Evolutionary conservation across 495 filamentous ascomycete species (phyloP).

Genomic region (Diplogelasinospora grovesii): DNA sequence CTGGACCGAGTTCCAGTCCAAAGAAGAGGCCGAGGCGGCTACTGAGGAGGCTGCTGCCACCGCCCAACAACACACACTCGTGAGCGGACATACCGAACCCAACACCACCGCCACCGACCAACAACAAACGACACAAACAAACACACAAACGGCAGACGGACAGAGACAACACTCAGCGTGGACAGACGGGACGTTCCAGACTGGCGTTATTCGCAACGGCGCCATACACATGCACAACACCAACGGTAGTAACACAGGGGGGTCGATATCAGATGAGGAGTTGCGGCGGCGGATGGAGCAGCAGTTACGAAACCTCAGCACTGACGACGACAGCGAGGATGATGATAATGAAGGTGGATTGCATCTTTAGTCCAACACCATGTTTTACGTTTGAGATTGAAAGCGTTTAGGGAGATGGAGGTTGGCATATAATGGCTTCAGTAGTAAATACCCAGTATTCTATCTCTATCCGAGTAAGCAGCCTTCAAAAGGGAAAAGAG

Average conservation of each 20-base stretch:
- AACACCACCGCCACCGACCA: no score
- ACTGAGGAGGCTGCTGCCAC: conserved; percentile 12
- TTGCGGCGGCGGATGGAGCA: conserved; percentile 38
- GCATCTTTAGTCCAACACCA: conserved; percentile 63
- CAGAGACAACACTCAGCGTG: conserved; percentile 24
- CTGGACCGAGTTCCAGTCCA: conserved; percentile 55
- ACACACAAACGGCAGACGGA: no score
- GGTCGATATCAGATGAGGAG: conserved; percentile 42
- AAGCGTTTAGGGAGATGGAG: no score
- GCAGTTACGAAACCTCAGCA: conserved; percentile 36
- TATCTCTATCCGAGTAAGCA: no score
- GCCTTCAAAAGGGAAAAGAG: no score
- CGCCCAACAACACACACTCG: conserved; percentile 1
- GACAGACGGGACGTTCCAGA: conserved; percentile 51
- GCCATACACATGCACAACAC: conserved; percentile 28
- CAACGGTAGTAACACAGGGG: conserved; percentile 2
- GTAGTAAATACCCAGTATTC: no score
- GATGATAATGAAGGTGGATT: conserved; percentile 55
- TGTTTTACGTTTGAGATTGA: no score
- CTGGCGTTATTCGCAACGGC: conserved; percentile 37
- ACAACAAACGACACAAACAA: no score
- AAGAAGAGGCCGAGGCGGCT: conserved; percentile 27
- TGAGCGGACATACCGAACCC: no score
- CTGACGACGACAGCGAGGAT: conserved; percentile 26
- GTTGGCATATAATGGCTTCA: neutral